phyloP scores from a whole-genome alignment of 2,329 filamentous ascomycete species.

The Macrophomina phaseolina region DNA sequence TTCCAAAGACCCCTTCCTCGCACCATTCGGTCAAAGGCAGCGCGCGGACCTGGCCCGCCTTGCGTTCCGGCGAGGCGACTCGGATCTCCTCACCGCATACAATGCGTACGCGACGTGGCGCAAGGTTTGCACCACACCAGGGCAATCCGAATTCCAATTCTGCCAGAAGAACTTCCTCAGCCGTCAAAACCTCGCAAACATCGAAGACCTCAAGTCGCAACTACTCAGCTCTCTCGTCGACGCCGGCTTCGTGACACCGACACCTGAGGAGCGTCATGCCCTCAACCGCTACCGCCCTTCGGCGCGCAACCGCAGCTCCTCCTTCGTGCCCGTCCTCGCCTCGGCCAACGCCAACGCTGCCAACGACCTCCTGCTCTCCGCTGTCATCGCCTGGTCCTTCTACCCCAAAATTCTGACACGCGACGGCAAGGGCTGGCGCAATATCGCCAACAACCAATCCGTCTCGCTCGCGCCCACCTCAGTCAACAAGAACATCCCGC shows the following conservation, averaged over 20 bases:
- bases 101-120: constrained; percentile 94
- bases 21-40: constrained; percentile 80
- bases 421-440: constrained; percentile 86
- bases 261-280: constrained; percentile 71
- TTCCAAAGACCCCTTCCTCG: constrained; percentile 91
- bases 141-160: constrained; percentile 81
- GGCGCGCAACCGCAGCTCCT: constrained; percentile 63
- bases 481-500: constrained; percentile 73
- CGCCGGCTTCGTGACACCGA: constrained; percentile 79
- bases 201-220: constrained; percentile 95
- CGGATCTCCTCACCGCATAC: constrained; percentile 89
- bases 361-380: constrained; percentile 78
- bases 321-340: constrained; percentile 81
- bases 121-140: constrained; percentile 73
- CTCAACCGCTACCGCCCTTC: constrained; percentile 73
- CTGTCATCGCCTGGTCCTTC: constrained; percentile 91
- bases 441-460: constrained; percentile 89
- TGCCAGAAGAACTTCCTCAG: constrained; percentile 95
- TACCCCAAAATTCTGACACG: constrained; percentile 90
- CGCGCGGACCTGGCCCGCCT: constrained; percentile 82
- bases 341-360: constrained; percentile 76
- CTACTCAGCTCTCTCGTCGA: constrained; percentile 84
- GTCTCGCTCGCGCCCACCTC: constrained; percentile 88
- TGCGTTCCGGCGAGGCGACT: constrained; percentile 83
- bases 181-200: constrained; percentile 84